phyloP scores from a whole-genome alignment of 164 flowering plant species.

The Aristolochia californica region DNA sequence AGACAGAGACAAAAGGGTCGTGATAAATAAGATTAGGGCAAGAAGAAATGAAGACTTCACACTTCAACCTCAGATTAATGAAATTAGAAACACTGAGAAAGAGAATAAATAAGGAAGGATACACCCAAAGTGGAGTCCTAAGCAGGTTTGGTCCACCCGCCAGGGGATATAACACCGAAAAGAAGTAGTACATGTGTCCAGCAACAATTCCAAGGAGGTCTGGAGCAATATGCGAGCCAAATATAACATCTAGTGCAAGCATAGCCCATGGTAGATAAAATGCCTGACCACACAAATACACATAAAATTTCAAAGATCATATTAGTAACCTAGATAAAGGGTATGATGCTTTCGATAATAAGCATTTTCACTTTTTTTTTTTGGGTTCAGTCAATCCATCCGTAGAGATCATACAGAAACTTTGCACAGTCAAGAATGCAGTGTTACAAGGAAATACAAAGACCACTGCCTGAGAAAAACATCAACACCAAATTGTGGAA shows the following conservation, averaged over 20 bases:
- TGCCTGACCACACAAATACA: constrained; percentile 34
- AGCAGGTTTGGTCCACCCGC: constrained; percentile 68
- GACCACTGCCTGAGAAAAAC: too few species aligned
- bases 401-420: too few species aligned
- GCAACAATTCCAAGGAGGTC: constrained; percentile 86
- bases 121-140: constrained; percentile 88
- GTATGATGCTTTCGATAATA: too few species aligned
- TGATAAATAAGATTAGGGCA: background rate
- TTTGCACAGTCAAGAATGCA: too few species aligned
- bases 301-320: background rate
- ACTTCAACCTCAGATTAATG: background rate
- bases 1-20: background rate
- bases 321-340: background rate
- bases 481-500: too few species aligned
- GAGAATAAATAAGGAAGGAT: constrained; percentile 41
- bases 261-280: constrained; percentile 98
- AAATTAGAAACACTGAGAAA: background rate
- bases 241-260: constrained; percentile 88
- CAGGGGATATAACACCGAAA: constrained; percentile 86
- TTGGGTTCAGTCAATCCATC: too few species aligned
- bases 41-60: background rate
- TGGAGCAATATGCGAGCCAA: constrained; percentile 68
- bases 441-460: too few species aligned
- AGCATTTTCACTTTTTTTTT: too few species aligned
- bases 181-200: constrained; percentile 90